These are phyloP conservation scores for Tylopilus sp. DNA, from an alignment of 768 basidiomycete species.

Conservation along the genomic window DNA sequence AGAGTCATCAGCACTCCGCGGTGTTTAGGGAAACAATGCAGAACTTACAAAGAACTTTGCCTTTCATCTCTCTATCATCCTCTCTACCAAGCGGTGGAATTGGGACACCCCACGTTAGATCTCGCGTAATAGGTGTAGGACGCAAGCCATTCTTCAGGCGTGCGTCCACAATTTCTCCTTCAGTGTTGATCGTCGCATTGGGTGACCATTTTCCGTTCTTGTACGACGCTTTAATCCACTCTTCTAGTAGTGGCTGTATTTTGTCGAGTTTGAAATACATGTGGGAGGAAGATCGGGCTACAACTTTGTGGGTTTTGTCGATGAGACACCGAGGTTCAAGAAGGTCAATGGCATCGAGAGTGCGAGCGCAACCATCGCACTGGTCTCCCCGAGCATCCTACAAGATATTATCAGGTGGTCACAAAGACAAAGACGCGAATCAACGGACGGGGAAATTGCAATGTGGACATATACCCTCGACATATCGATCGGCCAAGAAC, in stretches of 20 bases:
- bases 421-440: background rate
- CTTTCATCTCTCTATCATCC: conserved; percentile 80
- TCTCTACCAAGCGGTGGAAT: conserved; percentile 73
- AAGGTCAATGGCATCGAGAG: conserved; percentile 90
- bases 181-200: conserved; percentile 85
- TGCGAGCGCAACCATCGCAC: conserved; percentile 91
- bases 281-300: conserved; percentile 76
- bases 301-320: conserved; percentile 73
- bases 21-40: background rate
- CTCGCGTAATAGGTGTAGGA: conserved; percentile 89
- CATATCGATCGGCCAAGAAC: conserved; percentile 95
- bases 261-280: conserved; percentile 88
- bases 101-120: conserved; percentile 94
- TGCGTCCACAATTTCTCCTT: conserved; percentile 87
- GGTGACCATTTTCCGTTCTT: conserved; percentile 87
- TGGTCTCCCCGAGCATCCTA: conserved; percentile 98
- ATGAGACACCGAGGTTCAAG: conserved; percentile 93
- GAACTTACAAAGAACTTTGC: conserved; percentile 92
- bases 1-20: conserved; percentile 4
- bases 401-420: background rate
- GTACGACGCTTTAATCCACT: conserved; percentile 82
- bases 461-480: conserved; percentile 96
- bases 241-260: conserved; percentile 78
- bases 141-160: conserved; percentile 81
- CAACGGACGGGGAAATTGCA: conserved; percentile 74